Percentiles rank a stretch among this genome's conserved stretches.
Conservation (phyloP, 495 filamentous ascomycete genomes). For the Penicillium desertorum region DNA sequence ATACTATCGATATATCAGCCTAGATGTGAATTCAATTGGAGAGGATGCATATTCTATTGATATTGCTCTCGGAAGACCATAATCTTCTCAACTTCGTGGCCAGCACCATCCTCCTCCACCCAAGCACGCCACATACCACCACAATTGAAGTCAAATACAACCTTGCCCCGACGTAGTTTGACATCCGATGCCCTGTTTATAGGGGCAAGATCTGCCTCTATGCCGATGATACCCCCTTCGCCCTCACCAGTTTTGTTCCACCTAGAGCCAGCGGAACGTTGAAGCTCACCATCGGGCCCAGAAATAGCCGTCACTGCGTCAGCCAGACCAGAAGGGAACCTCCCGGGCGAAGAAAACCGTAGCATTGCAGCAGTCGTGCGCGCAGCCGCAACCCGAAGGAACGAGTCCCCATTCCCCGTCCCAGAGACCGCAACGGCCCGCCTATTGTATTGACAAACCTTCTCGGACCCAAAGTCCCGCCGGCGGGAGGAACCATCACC, state of each 20-base stretch:
- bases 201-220: conserved; percentile 57
- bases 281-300: conserved; percentile 71
- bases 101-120: conserved; percentile 68
- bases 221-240: conserved; percentile 83
- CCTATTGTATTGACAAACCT: conserved; percentile 6
- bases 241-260: conserved; percentile 81
- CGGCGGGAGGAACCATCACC: background rate
- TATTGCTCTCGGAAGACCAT: conserved; percentile 61
- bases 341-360: conserved; percentile 53
- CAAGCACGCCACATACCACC: conserved; percentile 88
- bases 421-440: conserved; percentile 73
- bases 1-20: background rate
- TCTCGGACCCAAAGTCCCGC: background rate
- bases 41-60: conserved; percentile 8
- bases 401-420: conserved; percentile 89
- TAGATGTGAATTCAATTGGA: background rate
- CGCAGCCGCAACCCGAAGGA: conserved; percentile 69
- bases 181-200: conserved; percentile 11
- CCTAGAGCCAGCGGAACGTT: conserved; percentile 69
- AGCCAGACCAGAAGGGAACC: conserved; percentile 29
- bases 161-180: conserved; percentile 44
- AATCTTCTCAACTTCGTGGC: conserved; percentile 52
- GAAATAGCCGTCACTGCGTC: conserved; percentile 60
- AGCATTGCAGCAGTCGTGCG: conserved; percentile 72
- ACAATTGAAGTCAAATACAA: conserved; percentile 82